Evolutionary conservation across 768 basidiomycete species (phyloP).

Genomic region (Piloderma croceum): DNA sequence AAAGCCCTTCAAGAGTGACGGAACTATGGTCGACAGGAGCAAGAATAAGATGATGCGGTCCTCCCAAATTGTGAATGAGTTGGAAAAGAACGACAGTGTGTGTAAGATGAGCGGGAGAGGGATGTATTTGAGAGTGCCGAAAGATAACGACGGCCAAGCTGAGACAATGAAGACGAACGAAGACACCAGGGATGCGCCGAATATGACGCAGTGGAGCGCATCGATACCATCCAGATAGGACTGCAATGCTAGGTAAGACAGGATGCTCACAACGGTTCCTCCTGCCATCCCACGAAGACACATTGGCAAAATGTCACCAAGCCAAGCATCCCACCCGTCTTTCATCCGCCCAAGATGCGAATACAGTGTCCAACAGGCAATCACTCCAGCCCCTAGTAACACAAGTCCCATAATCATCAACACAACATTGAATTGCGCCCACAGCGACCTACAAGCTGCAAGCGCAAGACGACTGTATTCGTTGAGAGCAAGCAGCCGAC

Average conservation of each 20-base stretch:
- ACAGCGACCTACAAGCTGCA: constrained; percentile 71
- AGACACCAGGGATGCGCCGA: constrained; percentile 43
- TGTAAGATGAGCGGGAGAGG: constrained; percentile 62
- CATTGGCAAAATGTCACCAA: constrained; percentile 25
- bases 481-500: constrained; percentile 12
- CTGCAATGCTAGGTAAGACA: constrained; percentile 27
- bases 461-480: constrained; percentile 32
- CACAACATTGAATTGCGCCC: constrained; percentile 89
- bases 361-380: constrained; percentile 55
- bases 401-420: constrained; percentile 71
- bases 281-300: constrained; percentile 32
- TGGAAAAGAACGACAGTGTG: constrained; percentile 74
- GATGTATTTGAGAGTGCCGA: constrained; percentile 20
- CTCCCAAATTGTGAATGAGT: constrained; percentile 99
- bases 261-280: constrained; percentile 33
- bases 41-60: constrained; percentile 78
- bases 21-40: constrained; percentile 56
- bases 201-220: constrained; percentile 44
- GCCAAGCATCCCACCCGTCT: constrained; percentile 40
- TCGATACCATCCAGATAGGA: constrained; percentile 39
- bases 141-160: constrained; percentile 30
- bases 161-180: constrained; percentile 40
- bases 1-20: constrained; percentile 55
- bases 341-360: constrained; percentile 35
- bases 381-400: constrained; percentile 50